These are phyloP conservation scores for Gloeopeniophorella convolvens DNA, from an alignment of 768 basidiomycete species.

Conservation along the genomic window DNA sequence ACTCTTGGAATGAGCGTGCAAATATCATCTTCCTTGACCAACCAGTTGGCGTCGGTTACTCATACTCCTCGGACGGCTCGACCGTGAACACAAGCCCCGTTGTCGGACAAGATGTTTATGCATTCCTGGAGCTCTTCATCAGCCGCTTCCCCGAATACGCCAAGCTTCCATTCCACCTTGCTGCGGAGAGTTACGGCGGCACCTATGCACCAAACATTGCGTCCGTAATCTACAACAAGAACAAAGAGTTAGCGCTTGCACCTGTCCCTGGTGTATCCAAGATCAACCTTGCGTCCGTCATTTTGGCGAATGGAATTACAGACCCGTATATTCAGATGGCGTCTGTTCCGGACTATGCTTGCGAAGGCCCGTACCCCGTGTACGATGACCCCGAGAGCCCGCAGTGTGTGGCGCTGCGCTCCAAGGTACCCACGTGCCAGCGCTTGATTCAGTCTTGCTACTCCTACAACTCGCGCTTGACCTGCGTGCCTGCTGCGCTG, in stretches of 20 bases:
- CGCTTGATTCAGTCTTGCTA: constrained; percentile 47
- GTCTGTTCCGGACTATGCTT: constrained; percentile 75
- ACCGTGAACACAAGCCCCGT: constrained; percentile 74
- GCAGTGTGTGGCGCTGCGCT: constrained; percentile 38
- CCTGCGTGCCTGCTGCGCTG: constrained; percentile 52
- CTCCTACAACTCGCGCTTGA: constrained; percentile 35
- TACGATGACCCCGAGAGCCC: constrained; percentile 52
- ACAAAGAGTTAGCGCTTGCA: constrained; percentile 46
- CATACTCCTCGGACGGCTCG: constrained; percentile 71
- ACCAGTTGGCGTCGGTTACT: constrained; percentile 87
- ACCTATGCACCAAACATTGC: constrained; percentile 82
- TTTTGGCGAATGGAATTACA: constrained; percentile 85
- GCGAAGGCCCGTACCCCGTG: constrained; percentile 76
- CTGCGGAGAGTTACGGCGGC: constrained; percentile 73
- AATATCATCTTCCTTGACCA: constrained; percentile 75
- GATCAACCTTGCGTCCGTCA: constrained; percentile 77
- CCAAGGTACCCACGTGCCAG: constrained; percentile 48
- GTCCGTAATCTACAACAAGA: constrained; percentile 71
- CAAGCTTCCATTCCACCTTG: constrained; percentile 64
- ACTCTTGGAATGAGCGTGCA: constrained; percentile 81
- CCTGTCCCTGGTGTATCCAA: constrained; percentile 46
- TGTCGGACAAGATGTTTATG: constrained; percentile 86
- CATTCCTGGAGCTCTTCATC: constrained; percentile 77
- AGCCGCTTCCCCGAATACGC: constrained; percentile 71
- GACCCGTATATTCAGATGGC: constrained; percentile 80